Percentiles rank a stretch among this genome's conserved stretches.
Conservation (phyloP, 345 rosid species). For the Gossypium mustelinum region DNA sequence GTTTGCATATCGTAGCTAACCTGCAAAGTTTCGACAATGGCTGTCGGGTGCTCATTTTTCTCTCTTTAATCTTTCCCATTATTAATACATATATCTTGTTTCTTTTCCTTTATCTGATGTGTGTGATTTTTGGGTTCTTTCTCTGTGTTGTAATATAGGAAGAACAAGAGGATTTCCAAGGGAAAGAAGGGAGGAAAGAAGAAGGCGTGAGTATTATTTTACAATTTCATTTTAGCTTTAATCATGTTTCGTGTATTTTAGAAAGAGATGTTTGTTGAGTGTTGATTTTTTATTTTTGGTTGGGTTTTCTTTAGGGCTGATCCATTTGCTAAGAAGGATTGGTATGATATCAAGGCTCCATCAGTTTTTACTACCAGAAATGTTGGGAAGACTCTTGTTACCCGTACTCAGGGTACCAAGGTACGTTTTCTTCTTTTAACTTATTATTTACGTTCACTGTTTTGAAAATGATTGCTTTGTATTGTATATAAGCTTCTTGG, state of each 20-base stretch:
- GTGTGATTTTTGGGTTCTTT: background rate
- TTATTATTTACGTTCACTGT: too few species aligned
- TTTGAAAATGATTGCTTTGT: background rate
- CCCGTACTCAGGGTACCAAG: slow-evolving; percentile 96
- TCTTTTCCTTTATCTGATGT: background rate
- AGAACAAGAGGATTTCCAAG: slow-evolving; percentile 92
- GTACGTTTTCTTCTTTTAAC: slow-evolving; percentile 24
- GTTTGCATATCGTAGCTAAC: background rate
- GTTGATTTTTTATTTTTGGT: background rate
- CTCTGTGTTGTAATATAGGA: slow-evolving; percentile 31
- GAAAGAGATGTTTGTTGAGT: background rate
- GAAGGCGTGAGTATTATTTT: slow-evolving; percentile 62
- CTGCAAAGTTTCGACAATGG: background rate
- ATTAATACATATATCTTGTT: background rate
- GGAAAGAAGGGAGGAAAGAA: slow-evolving; percentile 34
- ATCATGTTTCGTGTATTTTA: background rate
- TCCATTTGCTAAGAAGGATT: slow-evolving; percentile 95
- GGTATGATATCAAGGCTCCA: slow-evolving; percentile 96
- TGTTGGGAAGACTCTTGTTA: slow-evolving; percentile 88
- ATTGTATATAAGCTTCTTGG: background rate
- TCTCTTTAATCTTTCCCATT: background rate
- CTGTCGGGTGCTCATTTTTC: background rate
- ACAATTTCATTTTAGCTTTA: background rate
- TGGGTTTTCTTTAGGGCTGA: slow-evolving; percentile 45
- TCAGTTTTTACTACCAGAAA: slow-evolving; percentile 53